Evolutionary conservation across 768 basidiomycete species (phyloP).

Genomic region (Trametes villosa): DNA sequence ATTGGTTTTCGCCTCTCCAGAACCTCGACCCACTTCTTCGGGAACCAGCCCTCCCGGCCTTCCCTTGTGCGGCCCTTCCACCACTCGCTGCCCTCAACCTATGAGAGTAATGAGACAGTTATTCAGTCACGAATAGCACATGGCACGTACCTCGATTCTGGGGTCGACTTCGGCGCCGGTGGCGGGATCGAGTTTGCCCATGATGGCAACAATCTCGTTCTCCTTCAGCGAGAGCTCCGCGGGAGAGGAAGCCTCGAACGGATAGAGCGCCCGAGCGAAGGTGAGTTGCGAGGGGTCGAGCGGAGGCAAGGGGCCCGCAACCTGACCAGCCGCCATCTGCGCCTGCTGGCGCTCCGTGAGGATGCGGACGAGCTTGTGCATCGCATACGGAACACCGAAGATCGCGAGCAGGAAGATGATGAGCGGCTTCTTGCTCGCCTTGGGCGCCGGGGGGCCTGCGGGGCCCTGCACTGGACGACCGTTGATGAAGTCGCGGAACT

Average conservation of each 20-base stretch:
- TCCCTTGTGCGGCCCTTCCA: slow-evolving; percentile 94
- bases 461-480: slow-evolving; percentile 57
- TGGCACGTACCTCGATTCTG: slow-evolving; percentile 49
- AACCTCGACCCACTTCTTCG: slow-evolving; percentile 83
- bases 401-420: slow-evolving; percentile 93
- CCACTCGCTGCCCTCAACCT: slow-evolving; percentile 72
- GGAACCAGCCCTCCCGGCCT: slow-evolving; percentile 95
- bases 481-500: slow-evolving; percentile 79
- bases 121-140: neutral
- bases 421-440: slow-evolving; percentile 86
- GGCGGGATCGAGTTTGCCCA: slow-evolving; percentile 74
- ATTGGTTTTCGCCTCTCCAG: slow-evolving; percentile 50
- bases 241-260: slow-evolving; percentile 74
- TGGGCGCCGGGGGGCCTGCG: slow-evolving; percentile 47
- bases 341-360: slow-evolving; percentile 62
- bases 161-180: slow-evolving; percentile 74
- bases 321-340: slow-evolving; percentile 43
- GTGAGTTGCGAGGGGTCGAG: slow-evolving; percentile 80
- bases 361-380: slow-evolving; percentile 85
- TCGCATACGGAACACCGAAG: slow-evolving; percentile 90
- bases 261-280: slow-evolving; percentile 82
- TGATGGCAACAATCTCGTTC: slow-evolving; percentile 93
- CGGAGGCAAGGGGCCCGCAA: slow-evolving; percentile 50
- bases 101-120: neutral
- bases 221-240: slow-evolving; percentile 82